Base-by-base conservation (phyloP, 371 early-diverging fungal genomes). In the Entomophthora muscae region DNA sequence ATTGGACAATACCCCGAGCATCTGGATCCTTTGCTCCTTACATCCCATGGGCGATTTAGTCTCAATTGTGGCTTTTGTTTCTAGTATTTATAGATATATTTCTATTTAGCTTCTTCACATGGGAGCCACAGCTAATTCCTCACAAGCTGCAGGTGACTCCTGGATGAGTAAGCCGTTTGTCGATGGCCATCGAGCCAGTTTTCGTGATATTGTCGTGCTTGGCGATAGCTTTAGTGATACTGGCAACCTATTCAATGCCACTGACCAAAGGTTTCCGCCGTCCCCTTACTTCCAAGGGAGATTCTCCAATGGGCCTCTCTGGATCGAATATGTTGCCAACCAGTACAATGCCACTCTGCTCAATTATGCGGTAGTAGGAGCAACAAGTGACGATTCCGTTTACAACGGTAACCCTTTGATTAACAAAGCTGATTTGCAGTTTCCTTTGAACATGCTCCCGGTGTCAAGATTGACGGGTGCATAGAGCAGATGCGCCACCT, bases 281-380 rank as follows among this genome's bases (percentile, higher is more conserved):
- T 66, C 56, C 69, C 69, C 72, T 1, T 78, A 76, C 69, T 79
- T 65, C 61, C 62, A 71, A 21, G 80, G 79, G 0, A 75, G 80
- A 29, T 76, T 69, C 61, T 67, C 72, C 10, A 81, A 80, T 66
- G 77, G 79, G n/a, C 81, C 80, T 30, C 72, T 77, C 33, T 83
- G 78, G 78, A 52, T 74, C 30, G 81, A 80, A 58, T 70, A 79
- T 63, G 63, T 78, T 0, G 72, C 77, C 21, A 64, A 73, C 26
- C 32, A 72, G 22, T 65, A 68, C 1, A 68, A 69, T 57, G 64
- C 66, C 52, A 63, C 61, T 1, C 66, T 82, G 29, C 63, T 65
- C 27, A 78, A 83, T 62, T 61, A 64, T 13, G 81, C 78, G 0
- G 67, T 74, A 52, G 76, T 76, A 23, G 81, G 79, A 17, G 81